A percentile compares a stretch with the other conserved stretches of the same genome.
Evolutionary conservation across 1,284 basidiomycete species (phyloP).

Genomic region (Mycosarcoma mackinlayi): DNA sequence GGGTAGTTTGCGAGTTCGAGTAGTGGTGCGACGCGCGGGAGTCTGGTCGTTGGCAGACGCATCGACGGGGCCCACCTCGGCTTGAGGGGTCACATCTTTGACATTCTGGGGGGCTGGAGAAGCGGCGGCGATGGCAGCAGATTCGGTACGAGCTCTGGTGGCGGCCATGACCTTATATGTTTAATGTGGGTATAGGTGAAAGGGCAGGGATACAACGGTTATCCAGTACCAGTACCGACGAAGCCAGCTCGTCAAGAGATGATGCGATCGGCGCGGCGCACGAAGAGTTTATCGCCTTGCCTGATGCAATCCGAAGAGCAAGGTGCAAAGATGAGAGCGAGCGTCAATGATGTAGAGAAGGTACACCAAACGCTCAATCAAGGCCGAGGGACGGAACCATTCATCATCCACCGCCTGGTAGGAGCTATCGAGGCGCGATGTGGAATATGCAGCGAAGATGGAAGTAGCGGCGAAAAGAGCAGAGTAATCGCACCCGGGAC

Average conservation of each 20-base stretch:
- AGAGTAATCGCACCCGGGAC: no score
- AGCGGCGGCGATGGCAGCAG: slow-evolving; percentile 17
- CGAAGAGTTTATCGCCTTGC: not conserved
- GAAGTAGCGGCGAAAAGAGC: no score
- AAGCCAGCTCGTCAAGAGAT: slow-evolving; percentile 4
- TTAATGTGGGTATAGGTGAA: not conserved
- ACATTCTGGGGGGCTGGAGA: slow-evolving; percentile 21
- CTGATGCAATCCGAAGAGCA: not conserved
- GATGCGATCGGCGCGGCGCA: not conserved
- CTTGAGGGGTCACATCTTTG: slow-evolving; percentile 17
- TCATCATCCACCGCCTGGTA: slow-evolving; percentile 28
- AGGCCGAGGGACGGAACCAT: slow-evolving; percentile 15
- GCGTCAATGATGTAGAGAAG: slow-evolving; percentile 25
- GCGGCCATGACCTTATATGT: slow-evolving; percentile 47
- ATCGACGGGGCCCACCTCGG: slow-evolving; percentile 13
- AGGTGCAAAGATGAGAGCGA: slow-evolving; percentile 6
- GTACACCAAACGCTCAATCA: slow-evolving; percentile 39
- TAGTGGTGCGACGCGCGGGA: slow-evolving; percentile 49
- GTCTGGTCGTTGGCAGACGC: slow-evolving; percentile 21
- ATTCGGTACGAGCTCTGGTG: slow-evolving; percentile 47
- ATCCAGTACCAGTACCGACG: not conserved
- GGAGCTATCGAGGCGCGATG: not conserved
- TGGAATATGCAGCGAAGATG: no score
- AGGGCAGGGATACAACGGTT: no score
- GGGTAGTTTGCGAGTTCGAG: slow-evolving; percentile 45